Base-by-base conservation (phyloP, 1,139 yeast genomes). In the Eremothecium sinecaudum region DNA sequence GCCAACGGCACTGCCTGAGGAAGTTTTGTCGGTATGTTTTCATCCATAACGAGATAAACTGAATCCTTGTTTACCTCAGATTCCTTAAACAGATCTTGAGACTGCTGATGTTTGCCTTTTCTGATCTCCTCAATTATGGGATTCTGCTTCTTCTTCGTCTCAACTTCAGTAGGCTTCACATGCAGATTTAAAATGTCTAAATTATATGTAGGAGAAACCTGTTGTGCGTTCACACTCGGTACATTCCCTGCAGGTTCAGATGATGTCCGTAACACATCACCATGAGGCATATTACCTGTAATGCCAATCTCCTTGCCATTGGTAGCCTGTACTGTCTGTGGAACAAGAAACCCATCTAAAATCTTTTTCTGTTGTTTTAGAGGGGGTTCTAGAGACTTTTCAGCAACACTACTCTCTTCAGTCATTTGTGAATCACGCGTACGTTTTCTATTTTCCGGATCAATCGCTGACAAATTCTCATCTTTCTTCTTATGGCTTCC, bases 1-100 rank as follows among this genome's bases (percentile, higher is more conserved):
- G 95, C 83, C 41, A 87, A 63, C 2, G 96, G 80, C 8, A 82
- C 58, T 3, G 71, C 66, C 28, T 68, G 70, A 1, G 73, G 63
- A n/a, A 71, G 59, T 40, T 65, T 68, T 5, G 71, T 66, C 1
- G 76, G 76, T 15, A 63, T 53, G 3, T 46, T 53, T 31, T 67
- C 73, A 10, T 69, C 69, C 60, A 68, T 58, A 5, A 69, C 32
- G 35, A 69, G 47, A 17, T 64, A 62, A 32, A 66, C 48, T 2
- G 65, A 47, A 20, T 68, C 66, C 23, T 58, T 57, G 38, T 56
- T 50, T 5, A 46, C 40, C 32, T 49, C 45, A 23, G 44, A 40
- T 17, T 42, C 36, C 18, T 40, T 38, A 35, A 40, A 47, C 25
- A 44, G 37, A 31, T 46, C 22, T 41, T 9, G 39, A 36, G 25